Evolutionary conservation across 1,139 yeast species (phyloP), one percentile per base, ranked within the genome.

Genomic region (Saccharomyces hybrid): DNA sequence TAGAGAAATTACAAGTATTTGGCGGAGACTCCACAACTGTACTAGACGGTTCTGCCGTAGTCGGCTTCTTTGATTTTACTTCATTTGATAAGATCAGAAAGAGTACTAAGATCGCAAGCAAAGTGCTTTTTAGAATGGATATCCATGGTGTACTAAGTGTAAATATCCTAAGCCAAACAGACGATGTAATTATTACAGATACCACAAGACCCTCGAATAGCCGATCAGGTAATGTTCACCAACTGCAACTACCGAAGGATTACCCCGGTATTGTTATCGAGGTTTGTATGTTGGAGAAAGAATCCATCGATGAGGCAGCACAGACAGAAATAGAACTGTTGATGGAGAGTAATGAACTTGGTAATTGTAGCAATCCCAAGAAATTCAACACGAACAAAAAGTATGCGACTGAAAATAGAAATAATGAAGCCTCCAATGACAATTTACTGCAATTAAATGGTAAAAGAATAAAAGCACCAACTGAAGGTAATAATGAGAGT

Each of bases 221-320:
- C 25, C 5, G 49, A 7, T 20, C 16, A 5, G 25, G 41, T 13
- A 55, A 52, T 5, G 58, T 56, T 41, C 65, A 28, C 16, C 54
- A 50, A 50, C 48, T 59, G 61, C 56, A 65, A 55, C 56, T 72
- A 20, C 73, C 75, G 0, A 66, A 64, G 46, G 72, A 69, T 53
- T 81, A 80, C 60, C 74, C 81, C 2, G 89, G 88, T 2, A 81
- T 86, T 0, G 76, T 84, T 34, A 77, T 85, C 6, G 85, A 85
- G 32, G 80, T 83, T 59, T 78, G 81, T 56, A 76, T 85, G 69
- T 66, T 84, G 54, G 89, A 84, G 62, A 75, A 63, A 54, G 74
- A 66, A 16, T 51, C 58, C 5, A 55, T 65, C 13, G 67, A 63
- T 32, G 61, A 61, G 11, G 50, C 54, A 7, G 64, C 69, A 13